Evolutionary conservation across 495 filamentous ascomycete species (phyloP).

Genomic region (Hypomontagnella monticulosa): DNA sequence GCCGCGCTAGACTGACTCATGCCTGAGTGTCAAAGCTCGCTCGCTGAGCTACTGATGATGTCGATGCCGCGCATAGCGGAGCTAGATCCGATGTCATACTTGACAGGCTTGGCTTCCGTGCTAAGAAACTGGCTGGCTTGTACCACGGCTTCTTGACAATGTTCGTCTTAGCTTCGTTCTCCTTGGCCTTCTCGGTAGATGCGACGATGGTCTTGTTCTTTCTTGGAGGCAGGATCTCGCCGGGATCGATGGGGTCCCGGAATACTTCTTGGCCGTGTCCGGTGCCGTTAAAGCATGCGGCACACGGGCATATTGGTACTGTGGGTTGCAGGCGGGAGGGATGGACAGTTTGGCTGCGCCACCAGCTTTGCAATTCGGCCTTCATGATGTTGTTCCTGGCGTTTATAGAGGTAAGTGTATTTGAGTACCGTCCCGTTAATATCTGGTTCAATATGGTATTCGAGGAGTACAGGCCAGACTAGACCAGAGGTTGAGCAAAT

Average conservation of each 20-base stretch:
- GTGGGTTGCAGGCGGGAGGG: constrained; percentile 19
- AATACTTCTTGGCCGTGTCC: constrained; percentile 30
- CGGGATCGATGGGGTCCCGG: constrained; percentile 28
- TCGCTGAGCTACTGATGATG: constrained; percentile 5
- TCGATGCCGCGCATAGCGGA: constrained; percentile 32
- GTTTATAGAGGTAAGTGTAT: constrained; percentile 2
- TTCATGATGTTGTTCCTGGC: constrained; percentile 24
- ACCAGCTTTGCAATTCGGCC: constrained; percentile 38
- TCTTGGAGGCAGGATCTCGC: constrained; percentile 24
- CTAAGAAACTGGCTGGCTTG: constrained; percentile 24
- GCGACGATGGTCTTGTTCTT: constrained; percentile 1
- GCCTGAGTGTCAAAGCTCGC: constrained; percentile 16
- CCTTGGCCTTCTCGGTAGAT: constrained; percentile 6
- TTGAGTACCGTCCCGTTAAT: neutral
- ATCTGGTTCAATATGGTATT: neutral
- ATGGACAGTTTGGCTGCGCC: constrained; percentile 37
- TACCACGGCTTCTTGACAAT: constrained; percentile 32
- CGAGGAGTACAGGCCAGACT: neutral
- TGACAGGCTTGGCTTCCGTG: constrained; percentile 20
- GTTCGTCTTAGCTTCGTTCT: neutral
- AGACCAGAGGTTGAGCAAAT: too few species aligned
- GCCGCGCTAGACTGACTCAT: neutral
- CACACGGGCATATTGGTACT: constrained; percentile 44
- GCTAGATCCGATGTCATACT: constrained; percentile 41
- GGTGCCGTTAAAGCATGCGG: constrained; percentile 44